Base-by-base conservation (phyloP, 306 rosid genomes). In the Cucurbita pepo region DNA sequence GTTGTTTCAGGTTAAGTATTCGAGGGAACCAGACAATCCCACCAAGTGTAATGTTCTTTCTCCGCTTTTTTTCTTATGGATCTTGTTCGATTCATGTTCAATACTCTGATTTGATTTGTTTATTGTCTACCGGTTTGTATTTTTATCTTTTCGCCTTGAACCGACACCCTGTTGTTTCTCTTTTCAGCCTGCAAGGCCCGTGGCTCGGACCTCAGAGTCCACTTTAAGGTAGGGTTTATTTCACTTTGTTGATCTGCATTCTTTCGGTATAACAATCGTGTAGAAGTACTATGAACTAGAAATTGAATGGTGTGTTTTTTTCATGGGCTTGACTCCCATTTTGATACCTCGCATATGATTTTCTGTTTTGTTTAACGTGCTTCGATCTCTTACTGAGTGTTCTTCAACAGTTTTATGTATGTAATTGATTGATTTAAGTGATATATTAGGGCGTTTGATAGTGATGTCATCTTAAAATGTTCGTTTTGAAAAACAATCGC, bases 151-250 rank as follows among this genome's bases (percentile, higher is more conserved):
- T 45, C 3, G 18, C 1, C 16, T 2, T 19, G n/a, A 11, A 57
- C 36, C 5, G 36, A 16, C 22, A 40, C 22, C 1, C 5, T 1
- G 58, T 10, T 19, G 54, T 13, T 34, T 38, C 36, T 45, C 41
- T 38, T 8, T 88, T 78, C 92, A 94, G 99, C 99, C 30, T 89
- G 96, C 91, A 94, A 94, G 80, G 99, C 99, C 18, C 85, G 98
- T 71, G 98, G 98, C 36, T 83, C 88, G 1, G 96, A 94, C 57
- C 96, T 90, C 55, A 85, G 99, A 80, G 96, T 89, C 25, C 99
- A 94, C 80, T 94, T 94, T 69, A 94, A 94, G 99, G 99, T 94
- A 77, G 56, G 41, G 6, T 67, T 67, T 45, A 18, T 62, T 62
- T 13, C 34, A 14, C 13, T n/a, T 19, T 4, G 57, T 41, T 38